phyloP scores from a whole-genome alignment of 2,329 filamentous ascomycete species.

The Fusarium brachygibbosum region DNA sequence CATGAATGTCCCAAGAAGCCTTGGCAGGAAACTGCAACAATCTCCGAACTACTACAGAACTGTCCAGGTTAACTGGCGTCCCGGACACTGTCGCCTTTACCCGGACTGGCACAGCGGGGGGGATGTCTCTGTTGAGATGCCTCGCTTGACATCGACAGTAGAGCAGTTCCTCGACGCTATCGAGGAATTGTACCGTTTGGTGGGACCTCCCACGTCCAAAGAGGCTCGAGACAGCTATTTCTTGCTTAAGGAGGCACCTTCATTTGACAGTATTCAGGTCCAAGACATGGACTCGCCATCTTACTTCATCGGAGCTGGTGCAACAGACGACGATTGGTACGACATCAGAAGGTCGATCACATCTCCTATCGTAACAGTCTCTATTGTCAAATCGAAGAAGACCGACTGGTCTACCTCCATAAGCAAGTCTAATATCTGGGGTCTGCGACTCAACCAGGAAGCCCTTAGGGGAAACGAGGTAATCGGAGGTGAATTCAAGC shows the following conservation, averaged over 20 bases:
- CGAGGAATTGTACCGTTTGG: not conserved
- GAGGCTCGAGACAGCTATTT: conserved; percentile 3
- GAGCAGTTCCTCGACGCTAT: not conserved
- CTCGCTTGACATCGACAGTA: conserved; percentile 13
- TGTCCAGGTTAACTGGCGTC: conserved; percentile 3
- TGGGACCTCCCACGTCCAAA: not conserved
- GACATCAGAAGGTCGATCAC: conserved; percentile 42
- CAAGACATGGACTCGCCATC: conserved; percentile 19
- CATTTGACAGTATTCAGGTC: not conserved
- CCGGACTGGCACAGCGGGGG: conserved; percentile 10
- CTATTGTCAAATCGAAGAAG: not conserved
- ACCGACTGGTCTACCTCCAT: conserved; percentile 39
- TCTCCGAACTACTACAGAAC: not conserved
- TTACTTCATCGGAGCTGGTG: conserved; percentile 34
- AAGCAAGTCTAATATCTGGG: conserved; percentile 43
- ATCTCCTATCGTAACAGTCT: conserved; percentile 22
- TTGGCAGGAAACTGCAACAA: not conserved
- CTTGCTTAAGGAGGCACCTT: conserved; percentile 33
- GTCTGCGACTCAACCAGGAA: conserved; percentile 11
- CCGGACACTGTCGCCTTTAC: conserved; percentile 16
- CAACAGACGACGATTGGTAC: conserved; percentile 45
- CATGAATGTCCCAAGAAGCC: too few species aligned
- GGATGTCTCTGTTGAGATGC: conserved; percentile 13
- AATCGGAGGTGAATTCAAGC: not conserved
- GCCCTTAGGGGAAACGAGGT: not conserved